Conservation (phyloP, 2,329 filamentous ascomycete species). For the Massarina eburnea region DNA sequence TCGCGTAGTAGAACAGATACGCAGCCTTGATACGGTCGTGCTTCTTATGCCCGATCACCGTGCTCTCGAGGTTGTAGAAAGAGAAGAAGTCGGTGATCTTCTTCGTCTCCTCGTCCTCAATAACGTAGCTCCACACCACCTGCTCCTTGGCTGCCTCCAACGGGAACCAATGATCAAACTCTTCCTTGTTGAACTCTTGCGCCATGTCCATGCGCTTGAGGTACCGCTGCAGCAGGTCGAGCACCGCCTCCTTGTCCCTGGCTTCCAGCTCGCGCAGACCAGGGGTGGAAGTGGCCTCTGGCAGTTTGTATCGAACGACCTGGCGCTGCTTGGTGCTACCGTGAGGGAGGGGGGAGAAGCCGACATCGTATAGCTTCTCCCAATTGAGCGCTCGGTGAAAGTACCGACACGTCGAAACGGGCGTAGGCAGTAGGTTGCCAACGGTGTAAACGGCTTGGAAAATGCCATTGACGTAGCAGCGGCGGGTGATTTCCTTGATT, state of each 20-base stretch:
- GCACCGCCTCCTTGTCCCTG: conserved; percentile 76
- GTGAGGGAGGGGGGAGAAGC: conserved; percentile 84
- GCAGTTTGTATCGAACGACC: conserved; percentile 81
- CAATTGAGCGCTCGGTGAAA: conserved; percentile 93
- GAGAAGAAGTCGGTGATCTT: conserved; percentile 97
- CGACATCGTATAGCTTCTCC: conserved; percentile 92
- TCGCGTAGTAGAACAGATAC: conserved; percentile 97
- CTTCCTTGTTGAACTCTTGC: conserved; percentile 76
- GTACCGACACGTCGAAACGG: conserved; percentile 91
- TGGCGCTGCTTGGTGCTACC: conserved; percentile 85
- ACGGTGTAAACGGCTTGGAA: conserved; percentile 97
- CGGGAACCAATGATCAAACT: conserved; percentile 83
- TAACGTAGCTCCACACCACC: conserved; percentile 92
- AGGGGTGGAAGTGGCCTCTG: conserved; percentile 69
- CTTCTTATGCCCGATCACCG: conserved; percentile 79
- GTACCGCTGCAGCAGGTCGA: conserved; percentile 74
- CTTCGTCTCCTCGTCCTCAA: conserved; percentile 68
- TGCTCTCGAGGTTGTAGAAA: conserved; percentile 93
- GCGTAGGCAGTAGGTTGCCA: conserved; percentile 85
- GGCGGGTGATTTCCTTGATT: conserved; percentile 95
- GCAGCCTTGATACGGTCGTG: conserved; percentile 82
- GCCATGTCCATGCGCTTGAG: conserved; percentile 79
- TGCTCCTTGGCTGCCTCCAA: conserved; percentile 62
- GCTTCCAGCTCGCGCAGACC: conserved; percentile 79
- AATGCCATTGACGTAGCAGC: conserved; percentile 81